Evolutionary conservation across 2,329 filamentous ascomycete genomes (phyloP), one percentile per base, ranked within the genome.

Genomic region (Aspergillus carbonarius): DNA sequence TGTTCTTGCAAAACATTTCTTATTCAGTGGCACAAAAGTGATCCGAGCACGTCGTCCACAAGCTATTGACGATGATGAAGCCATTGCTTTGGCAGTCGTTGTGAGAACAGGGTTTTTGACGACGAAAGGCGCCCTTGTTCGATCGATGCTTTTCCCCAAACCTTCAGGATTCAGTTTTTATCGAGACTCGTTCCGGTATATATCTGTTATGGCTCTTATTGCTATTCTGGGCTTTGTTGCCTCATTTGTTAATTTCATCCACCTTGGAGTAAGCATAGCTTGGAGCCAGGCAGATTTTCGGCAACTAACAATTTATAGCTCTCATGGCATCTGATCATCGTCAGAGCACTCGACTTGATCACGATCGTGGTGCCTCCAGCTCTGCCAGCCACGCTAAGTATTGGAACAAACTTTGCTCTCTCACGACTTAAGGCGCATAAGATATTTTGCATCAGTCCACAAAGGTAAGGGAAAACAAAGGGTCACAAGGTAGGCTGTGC

Each of bases 101-200:
- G 88, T 97, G 27, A 86, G 95, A 62, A 99, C 93, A 2, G 95
- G 95, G 1, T 99, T 99, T 77, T 96, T 96, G 73, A 99, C 95
- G 0, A 99, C 95, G 1, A 99, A 99, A 74, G 95, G 95, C 23
- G 91, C 95, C 9, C 80, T 99, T 17, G 92, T 99, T 59, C 89
- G 95, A 23, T 98, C 95, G 0, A 99, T 99, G 93, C 84, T 99
- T 37, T 99, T 99, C 72, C 96, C 95, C 0, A 99, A 99, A 71
- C 95, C 95, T 1, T 96, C 93, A 0, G 93, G 93, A 0, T 99
- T 99, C 84, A 98, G 96, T 70, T 99, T 99, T 73, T 99, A 99
- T 74, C 87, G 92, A 42, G 95, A 99, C 74, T 97, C 93, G 0
- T 99, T 99, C 78, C 87, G 93, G 20, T 99, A 99, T 73, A 98